Percentiles rank a stretch among this genome's conserved stretches.
Conservation (phyloP, 129 eudicot species). For the Lactuca sativa region DNA sequence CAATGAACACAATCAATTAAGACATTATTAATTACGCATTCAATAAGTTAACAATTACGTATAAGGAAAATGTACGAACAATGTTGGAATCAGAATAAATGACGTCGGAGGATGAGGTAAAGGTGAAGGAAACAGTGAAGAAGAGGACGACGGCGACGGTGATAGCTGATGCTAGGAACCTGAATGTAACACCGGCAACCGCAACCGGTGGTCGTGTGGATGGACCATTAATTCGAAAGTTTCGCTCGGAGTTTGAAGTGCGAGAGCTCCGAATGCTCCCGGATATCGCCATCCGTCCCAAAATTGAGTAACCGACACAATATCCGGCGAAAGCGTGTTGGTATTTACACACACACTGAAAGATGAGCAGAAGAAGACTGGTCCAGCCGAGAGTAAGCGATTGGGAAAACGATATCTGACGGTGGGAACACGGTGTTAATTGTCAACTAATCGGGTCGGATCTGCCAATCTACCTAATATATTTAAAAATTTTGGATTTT, state of each 20-base stretch:
- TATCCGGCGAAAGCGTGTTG: constrained; percentile 13
- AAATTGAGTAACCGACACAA: constrained; percentile 12
- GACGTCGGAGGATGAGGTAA: constrained; percentile 34
- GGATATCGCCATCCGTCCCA: constrained; percentile 35
- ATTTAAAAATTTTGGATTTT: background rate
- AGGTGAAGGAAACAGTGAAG: constrained; percentile 41
- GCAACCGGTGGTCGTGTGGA: constrained; percentile 29
- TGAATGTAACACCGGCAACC: constrained; percentile 29
- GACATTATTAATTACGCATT: constrained; percentile 8
- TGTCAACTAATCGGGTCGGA: background rate
- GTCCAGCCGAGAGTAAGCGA: constrained; percentile 1
- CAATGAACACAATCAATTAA: constrained; percentile 9
- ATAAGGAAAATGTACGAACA: constrained; percentile 25
- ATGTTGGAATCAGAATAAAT: constrained; percentile 34
- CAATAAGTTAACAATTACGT: background rate
- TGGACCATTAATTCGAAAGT: background rate
- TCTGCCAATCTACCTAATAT: background rate
- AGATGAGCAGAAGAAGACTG: constrained; percentile 23
- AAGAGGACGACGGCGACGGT: constrained; percentile 44
- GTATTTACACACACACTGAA: constrained; percentile 15
- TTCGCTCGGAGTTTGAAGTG: constrained; percentile 26
- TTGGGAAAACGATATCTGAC: constrained; percentile 25
- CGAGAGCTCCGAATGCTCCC: constrained; percentile 42
- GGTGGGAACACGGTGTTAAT: constrained; percentile 11
- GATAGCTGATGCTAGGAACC: constrained; percentile 37